A percentile compares a stretch with the other conserved stretches of the same genome.
These are phyloP conservation scores for Capsella rubella DNA, from an alignment of 441 rosid genomes.

Conservation along the genomic window DNA sequence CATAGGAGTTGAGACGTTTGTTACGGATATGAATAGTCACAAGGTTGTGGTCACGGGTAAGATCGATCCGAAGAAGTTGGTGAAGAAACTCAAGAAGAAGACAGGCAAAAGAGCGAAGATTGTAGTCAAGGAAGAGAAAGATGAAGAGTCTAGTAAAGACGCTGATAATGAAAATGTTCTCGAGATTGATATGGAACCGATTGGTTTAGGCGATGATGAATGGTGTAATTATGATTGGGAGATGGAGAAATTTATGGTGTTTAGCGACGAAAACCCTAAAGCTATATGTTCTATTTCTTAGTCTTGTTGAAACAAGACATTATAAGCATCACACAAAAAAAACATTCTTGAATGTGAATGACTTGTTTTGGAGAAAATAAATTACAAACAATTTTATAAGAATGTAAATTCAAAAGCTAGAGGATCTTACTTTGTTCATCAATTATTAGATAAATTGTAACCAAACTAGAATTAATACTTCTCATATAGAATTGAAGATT, in stretches of 20 bases:
- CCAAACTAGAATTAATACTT: not conserved
- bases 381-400: too few relatives aligned
- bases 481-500: not conserved
- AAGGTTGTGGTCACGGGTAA: constrained; percentile 59
- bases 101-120: constrained; percentile 70
- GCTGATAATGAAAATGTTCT: not conserved
- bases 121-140: constrained; percentile 42
- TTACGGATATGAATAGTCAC: constrained; percentile 69
- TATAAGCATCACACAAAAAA: not conserved
- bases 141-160: constrained; percentile 18
- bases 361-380: not conserved
- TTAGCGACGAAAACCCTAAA: constrained; percentile 83
- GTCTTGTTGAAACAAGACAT: constrained; percentile 1
- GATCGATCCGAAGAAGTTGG: constrained; percentile 60
- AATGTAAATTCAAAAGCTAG: not conserved
- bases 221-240: constrained; percentile 40
- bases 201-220: constrained; percentile 20
- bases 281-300: constrained; percentile 70
- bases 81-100: constrained; percentile 75
- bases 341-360: constrained; percentile 17
- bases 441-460: constrained; percentile 25
- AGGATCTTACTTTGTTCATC: not conserved
- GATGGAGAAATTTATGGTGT: constrained; percentile 50
- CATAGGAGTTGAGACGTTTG: constrained; percentile 73
- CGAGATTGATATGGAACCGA: constrained; percentile 31